A percentile compares a stretch with the other conserved stretches of the same genome.
These are phyloP conservation scores for Teunomyces funiuensis DNA, from an alignment of 805 yeast species.

Conservation along the genomic window DNA sequence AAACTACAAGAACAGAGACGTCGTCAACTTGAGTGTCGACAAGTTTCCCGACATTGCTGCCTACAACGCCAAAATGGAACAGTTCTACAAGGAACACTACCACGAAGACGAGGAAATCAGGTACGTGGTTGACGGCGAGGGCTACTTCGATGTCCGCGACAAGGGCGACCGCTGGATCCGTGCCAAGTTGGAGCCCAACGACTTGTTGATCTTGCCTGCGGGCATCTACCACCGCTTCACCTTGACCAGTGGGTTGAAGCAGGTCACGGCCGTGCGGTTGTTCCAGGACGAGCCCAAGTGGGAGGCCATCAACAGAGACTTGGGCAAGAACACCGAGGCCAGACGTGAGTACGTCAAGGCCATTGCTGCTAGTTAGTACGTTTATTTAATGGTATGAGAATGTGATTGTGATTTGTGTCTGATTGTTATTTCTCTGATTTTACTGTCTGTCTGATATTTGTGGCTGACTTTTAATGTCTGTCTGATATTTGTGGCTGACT, in stretches of 20 bases:
- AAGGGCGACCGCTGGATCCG: constrained; percentile 71
- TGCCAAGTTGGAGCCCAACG: constrained; percentile 59
- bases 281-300: constrained; percentile 96
- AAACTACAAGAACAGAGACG: constrained; percentile 77
- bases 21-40: constrained; percentile 51
- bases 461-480: too few relatives aligned
- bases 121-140: constrained; percentile 84
- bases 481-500: too few relatives aligned
- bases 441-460: too few relatives aligned
- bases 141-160: constrained; percentile 86
- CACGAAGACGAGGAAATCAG: constrained; percentile 98
- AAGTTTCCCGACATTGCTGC: constrained; percentile 22
- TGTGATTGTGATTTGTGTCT: too few relatives aligned
- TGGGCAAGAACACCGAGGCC: constrained; percentile 31
- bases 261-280: constrained; percentile 75
- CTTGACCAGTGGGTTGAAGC: constrained; percentile 53
- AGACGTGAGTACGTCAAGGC: constrained; percentile 33
- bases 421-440: too few relatives aligned
- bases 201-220: constrained; percentile 76
- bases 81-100: constrained; percentile 79
- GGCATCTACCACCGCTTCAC: constrained; percentile 96
- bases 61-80: constrained; percentile 62
- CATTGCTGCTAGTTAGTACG: constrained; percentile 21
- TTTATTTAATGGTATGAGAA: too few relatives aligned
- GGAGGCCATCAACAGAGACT: constrained; percentile 79